Conservation (phyloP, 202 grass and related monocot genomes). For the Panicum virgatum region DNA sequence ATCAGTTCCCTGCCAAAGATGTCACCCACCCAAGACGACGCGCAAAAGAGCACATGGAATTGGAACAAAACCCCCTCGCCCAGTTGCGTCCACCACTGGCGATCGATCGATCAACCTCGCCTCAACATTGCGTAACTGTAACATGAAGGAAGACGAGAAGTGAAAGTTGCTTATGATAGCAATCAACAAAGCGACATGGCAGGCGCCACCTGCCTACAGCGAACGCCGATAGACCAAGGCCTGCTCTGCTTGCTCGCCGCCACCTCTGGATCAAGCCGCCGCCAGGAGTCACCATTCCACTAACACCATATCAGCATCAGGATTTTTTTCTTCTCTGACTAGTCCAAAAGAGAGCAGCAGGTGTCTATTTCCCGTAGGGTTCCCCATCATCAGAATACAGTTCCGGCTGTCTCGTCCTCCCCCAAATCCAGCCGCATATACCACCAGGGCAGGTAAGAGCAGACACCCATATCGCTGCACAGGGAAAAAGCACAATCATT, state of each 20-base stretch:
- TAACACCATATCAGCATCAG: slow-evolving; percentile 23
- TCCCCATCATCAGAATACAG: slow-evolving; percentile 5
- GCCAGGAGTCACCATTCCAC: slow-evolving; percentile 49
- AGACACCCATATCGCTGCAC: slow-evolving; percentile 17
- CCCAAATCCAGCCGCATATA: slow-evolving; percentile 11
- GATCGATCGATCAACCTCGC: neutral
- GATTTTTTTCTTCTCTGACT: neutral
- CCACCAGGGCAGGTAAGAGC: slow-evolving; percentile 16
- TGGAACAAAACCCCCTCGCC: neutral
- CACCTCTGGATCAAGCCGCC: slow-evolving; percentile 30
- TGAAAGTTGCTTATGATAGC: slow-evolving; percentile 10
- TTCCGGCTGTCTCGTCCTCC: slow-evolving; percentile 1
- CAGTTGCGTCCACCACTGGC: neutral
- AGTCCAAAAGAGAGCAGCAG: slow-evolving; percentile 9
- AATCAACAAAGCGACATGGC: slow-evolving; percentile 3
- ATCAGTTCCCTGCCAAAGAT: neutral
- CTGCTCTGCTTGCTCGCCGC: neutral
- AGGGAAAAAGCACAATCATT: slow-evolving; percentile 40
- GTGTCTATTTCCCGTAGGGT: slow-evolving; percentile 22
- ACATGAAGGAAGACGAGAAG: neutral
- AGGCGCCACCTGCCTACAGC: neutral
- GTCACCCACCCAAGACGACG: neutral
- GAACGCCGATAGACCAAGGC: neutral
- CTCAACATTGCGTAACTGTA: neutral
- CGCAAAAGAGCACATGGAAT: neutral